Evolutionary conservation across 257 asterid species (phyloP), one percentile per base, ranked within the genome.

Genomic region (Verbascum thapsus): DNA sequence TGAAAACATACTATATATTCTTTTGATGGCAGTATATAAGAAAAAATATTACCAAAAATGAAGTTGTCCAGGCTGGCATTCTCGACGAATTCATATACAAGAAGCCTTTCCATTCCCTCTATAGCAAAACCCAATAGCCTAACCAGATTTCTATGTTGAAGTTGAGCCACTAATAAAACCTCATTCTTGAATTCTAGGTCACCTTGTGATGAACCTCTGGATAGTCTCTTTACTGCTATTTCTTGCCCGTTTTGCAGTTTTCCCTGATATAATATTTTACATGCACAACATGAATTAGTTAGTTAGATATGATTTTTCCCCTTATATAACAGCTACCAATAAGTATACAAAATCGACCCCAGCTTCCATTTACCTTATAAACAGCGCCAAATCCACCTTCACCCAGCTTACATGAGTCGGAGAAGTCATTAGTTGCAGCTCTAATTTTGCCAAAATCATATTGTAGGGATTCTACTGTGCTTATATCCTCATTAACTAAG

Each of bases 271-370:
- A 38, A n/a, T n/a, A n/a, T n/a, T n/a, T n/a, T n/a, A n/a, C n/a
- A 48, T 4, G 16, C 20, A n/a, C 5, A 12, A 2, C 3, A 17
- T 56, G 13, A 34, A 40, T 42, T 41, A n/a, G n/a, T n/a, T n/a
- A n/a, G 11, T 8, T 19, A 1, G 10, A 2, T 12, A n/a, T n/a
- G n/a, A 6, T 38, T n/a, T n/a, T n/a, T n/a, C 11, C 10, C 2
- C 43, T 38, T 38, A 6, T 0, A 11, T 0, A 48, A 63, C 59
- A 37, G n/a, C 44, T n/a, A n/a, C n/a, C n/a, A n/a, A n/a, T n/a
- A n/a, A n/a, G n/a, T n/a, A n/a, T n/a, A 0, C 68, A 58, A 37
- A 63, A 63, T 63, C 68, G 58, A 9, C 68, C 68, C 37, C 56
- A n/a, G 6, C 55, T 4, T n/a, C n/a, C n/a, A n/a, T n/a, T n/a